phyloP scores from a whole-genome alignment of 495 filamentous ascomycete genomes.

The Penicillium malachiteum region DNA sequence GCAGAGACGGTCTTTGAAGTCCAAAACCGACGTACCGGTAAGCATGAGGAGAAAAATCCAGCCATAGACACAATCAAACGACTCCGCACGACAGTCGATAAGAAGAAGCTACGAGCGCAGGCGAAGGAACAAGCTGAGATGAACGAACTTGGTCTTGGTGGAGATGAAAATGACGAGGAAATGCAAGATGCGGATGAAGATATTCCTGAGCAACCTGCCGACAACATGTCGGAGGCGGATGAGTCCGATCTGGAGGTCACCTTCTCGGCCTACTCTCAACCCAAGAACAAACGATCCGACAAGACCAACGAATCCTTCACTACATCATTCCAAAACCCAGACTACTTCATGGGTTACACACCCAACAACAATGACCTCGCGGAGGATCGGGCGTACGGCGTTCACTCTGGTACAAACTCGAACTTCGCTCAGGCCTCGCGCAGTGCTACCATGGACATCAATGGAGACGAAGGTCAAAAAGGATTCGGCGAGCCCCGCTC shows the following conservation, averaged over 20 bases:
- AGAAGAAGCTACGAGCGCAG: slow-evolving; percentile 39
- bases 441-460: slow-evolving; percentile 83
- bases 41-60: slow-evolving; percentile 48
- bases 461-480: slow-evolving; percentile 76
- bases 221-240: slow-evolving; percentile 66
- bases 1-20: slow-evolving; percentile 94
- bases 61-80: slow-evolving; percentile 77
- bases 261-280: slow-evolving; percentile 60
- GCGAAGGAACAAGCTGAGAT: slow-evolving; percentile 31
- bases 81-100: slow-evolving; percentile 55
- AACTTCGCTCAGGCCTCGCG: slow-evolving; percentile 84
- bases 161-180: slow-evolving; percentile 17
- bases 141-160: slow-evolving; percentile 24
- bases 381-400: slow-evolving; percentile 88
- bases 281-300: slow-evolving; percentile 14
- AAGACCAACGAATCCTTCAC: slow-evolving; percentile 35
- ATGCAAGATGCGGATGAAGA: slow-evolving; percentile 37
- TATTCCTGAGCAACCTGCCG: slow-evolving; percentile 39
- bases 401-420: slow-evolving; percentile 71
- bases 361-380: slow-evolving; percentile 71
- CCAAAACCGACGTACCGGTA: slow-evolving; percentile 63
- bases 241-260: slow-evolving; percentile 81
- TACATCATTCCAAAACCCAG: slow-evolving; percentile 71
- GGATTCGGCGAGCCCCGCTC: slow-evolving; percentile 70
- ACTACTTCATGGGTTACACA: slow-evolving; percentile 94